phyloP scores from a whole-genome alignment of 2,329 filamentous ascomycete genomes.

The Byssoonygena ceratinophila region DNA sequence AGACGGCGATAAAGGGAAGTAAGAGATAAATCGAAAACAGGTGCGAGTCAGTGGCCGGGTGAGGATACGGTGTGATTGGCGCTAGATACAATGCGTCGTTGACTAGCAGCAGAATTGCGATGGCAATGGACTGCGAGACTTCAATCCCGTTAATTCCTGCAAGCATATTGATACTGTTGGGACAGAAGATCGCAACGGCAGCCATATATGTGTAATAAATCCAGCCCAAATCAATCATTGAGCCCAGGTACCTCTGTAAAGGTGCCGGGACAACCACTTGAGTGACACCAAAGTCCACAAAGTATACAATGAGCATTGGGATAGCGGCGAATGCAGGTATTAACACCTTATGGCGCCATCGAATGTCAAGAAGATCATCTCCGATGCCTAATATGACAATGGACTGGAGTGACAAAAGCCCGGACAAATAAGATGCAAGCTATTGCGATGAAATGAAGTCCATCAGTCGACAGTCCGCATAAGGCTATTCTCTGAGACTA shows the following conservation, averaged over 20 bases:
- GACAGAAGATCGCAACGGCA: slow-evolving; percentile 89
- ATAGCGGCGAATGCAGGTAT: slow-evolving; percentile 91
- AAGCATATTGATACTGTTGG: slow-evolving; percentile 99
- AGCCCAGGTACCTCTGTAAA: slow-evolving; percentile 71
- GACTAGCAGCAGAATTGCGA: slow-evolving; percentile 68
- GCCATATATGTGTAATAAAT: slow-evolving; percentile 97
- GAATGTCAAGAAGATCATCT: slow-evolving; percentile 94
- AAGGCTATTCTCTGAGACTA: slow-evolving; percentile 15
- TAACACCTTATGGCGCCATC: slow-evolving; percentile 98
- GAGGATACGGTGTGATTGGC: slow-evolving; percentile 64
- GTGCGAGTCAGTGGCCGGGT: slow-evolving; percentile 91
- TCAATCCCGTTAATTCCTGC: slow-evolving; percentile 98
- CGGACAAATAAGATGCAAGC: slow-evolving; percentile 90
- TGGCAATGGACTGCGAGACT: slow-evolving; percentile 83
- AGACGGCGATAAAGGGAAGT: slow-evolving; percentile 88
- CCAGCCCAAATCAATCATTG: slow-evolving; percentile 69
- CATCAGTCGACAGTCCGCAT: background rate
- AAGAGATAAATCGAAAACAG: slow-evolving; percentile 92
- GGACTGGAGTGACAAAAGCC: slow-evolving; percentile 81
- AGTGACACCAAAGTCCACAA: slow-evolving; percentile 96
- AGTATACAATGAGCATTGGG: slow-evolving; percentile 91
- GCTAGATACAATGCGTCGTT: slow-evolving; percentile 83
- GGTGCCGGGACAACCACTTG: slow-evolving; percentile 84
- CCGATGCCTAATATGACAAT: slow-evolving; percentile 85
- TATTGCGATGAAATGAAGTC: slow-evolving; percentile 28